Conservation (phyloP, 805 yeast genomes). For the Hanseniaspora occidentalis region DNA sequence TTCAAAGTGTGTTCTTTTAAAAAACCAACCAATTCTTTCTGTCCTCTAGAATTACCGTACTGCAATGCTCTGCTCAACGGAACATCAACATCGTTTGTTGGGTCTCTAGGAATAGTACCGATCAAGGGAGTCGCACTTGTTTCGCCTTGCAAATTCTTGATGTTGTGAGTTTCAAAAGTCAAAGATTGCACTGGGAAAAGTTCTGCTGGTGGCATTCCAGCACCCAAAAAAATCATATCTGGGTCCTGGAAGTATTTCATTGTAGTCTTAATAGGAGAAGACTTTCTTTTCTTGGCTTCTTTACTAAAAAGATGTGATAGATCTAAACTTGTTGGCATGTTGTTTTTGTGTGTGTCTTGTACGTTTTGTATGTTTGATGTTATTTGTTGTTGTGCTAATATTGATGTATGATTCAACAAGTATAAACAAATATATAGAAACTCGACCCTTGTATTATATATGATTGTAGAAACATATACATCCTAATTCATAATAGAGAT, state of each 20-base stretch:
- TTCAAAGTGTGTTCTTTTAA: constrained; percentile 41
- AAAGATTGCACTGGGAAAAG: constrained; percentile 64
- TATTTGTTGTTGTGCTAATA: background rate
- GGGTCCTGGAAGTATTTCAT: constrained; percentile 52
- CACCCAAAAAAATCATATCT: constrained; percentile 61
- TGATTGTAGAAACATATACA: constrained; percentile 30
- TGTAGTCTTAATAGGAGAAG: constrained; percentile 58
- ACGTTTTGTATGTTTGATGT: background rate
- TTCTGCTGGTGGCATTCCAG: constrained; percentile 70
- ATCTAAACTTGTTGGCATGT: constrained; percentile 30
- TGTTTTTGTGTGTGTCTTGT: background rate
- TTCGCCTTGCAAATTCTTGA: constrained; percentile 18
- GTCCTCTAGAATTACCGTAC: constrained; percentile 65
- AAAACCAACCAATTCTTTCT: constrained; percentile 41
- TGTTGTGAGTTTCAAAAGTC: constrained; percentile 28
- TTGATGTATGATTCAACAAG: too few species aligned
- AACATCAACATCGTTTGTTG: constrained; percentile 27
- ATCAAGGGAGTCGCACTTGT: background rate
- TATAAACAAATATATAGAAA: constrained; percentile 8
- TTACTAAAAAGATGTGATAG: constrained; percentile 45
- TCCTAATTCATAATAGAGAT: background rate
- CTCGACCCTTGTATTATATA: constrained; percentile 43
- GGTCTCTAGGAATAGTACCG: constrained; percentile 7
- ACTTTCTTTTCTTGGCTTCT: constrained; percentile 17
- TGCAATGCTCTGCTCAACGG: constrained; percentile 63